Evolutionary conservation across 2,329 filamentous ascomycete genomes (phyloP), one percentile per base, ranked within the genome.

Genomic region (Tricladium varicosporioides): DNA sequence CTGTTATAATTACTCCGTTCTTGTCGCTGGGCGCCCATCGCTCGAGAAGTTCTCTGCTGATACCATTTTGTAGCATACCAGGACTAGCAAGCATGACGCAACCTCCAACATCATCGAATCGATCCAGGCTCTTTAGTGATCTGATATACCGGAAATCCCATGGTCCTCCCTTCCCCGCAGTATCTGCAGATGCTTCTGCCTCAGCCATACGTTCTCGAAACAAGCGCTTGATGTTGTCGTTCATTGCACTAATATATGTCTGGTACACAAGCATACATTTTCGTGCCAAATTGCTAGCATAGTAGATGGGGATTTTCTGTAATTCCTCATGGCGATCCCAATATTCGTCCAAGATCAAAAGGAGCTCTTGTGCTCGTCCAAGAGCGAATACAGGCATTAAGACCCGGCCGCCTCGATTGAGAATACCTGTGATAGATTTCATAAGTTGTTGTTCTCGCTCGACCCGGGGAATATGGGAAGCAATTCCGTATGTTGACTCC

Each of bases 211-310:
- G 86, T 73, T 95, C 92, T 53, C 89, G 83, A 74, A 97, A 97
- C n/a, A 96, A 82, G 10, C 91, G 85, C 73, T 96, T 97, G 78
- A 99, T 97, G 68, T 97, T 97, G 69, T 97, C 93, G 71, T 99
- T 99, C 94, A 99, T 99, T 54, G 92, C 92, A 49, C 92, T 91
- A 49, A 97, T 91, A 68, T 97, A 99, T 1, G 94, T 99, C 72
- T 97, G 94, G 71, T 99, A 99, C 2, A 97, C 92, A 31, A 97
- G 84, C 94, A 99, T 99, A 76, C 94, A 99, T 74, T 96, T 94
- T 61, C 93, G 81, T 1, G 94, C 94, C 44, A 97, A 83, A 67
- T 96, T 96, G 67, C 91, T 94, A 54, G 95, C 95, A 72, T 97
- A 99, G 77, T 97, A 99, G 60, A 99, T 97, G 5, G 94, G 94